Base-by-base conservation (phyloP, 768 basidiomycete genomes). In the Nidularia pulvinata region DNA sequence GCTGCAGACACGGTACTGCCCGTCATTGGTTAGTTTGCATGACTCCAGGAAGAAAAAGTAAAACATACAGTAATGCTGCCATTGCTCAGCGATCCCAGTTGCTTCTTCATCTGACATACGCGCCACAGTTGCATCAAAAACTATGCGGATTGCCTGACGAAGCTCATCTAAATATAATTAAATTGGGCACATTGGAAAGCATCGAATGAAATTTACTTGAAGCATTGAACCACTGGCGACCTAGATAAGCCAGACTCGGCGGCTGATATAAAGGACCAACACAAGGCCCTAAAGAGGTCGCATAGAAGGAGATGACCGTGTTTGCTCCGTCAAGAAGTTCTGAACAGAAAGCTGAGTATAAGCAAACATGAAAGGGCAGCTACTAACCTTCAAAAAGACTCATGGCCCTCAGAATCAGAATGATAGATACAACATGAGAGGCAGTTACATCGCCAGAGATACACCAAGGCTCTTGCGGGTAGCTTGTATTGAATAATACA, bases 301-400 rank as follows among this genome's bases (percentile, higher is more conserved):
- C 79, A 66, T 94, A 97, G 65, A 91, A 96, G 0, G 88, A 79
- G 55, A 90, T 86, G 19, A 92, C 83, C 1, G 88, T 85, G 56
- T 82, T 87, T 13, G 88, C 87, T 32, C 77, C 77, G 49, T 87
- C 84, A 49, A 86, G 79, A 4, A 85, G 74, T 37, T 91, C 93
- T 93, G 57, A 0, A 25, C 54, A 37, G 57, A 19, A 59, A 33
- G 7, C 48, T 46, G 30, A 39, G 50, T n/a, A 32, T n/a, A 11
- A 52, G 25, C n/a, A 25, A 33, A 11, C 25, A 3, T 22, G 13
- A 3, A 14, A 7, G 14, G n/a, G 14, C 6, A 32, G 16, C 13
- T 4, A 10, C 4, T 4, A 35, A 19, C 94, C 87, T 69, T 90
- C 88, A 55, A 86, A 84, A 46, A 87, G 77, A n/a, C 87, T 77